These are phyloP conservation scores for Dionaea muscipula DNA, from an alignment of 179 eudicot genomes.

Conservation along the genomic window DNA sequence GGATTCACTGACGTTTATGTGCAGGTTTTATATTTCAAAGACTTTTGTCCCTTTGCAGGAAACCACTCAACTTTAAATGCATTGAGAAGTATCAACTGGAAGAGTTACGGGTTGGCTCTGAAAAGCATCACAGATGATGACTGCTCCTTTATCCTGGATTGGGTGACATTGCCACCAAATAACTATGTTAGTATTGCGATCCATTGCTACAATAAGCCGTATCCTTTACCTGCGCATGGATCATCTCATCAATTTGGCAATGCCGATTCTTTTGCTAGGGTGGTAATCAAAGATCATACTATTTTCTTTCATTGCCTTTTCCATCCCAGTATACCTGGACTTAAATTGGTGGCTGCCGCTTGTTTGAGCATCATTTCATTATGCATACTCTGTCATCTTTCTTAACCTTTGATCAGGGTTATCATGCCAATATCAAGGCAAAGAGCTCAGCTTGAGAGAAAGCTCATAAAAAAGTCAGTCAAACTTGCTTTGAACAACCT, in stretches of 20 bases:
- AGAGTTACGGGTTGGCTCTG: constrained; percentile 50
- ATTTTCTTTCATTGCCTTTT: not conserved
- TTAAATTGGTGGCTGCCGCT: not conserved
- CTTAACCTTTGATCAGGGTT: constrained; percentile 52
- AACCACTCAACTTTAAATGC: constrained; percentile 45
- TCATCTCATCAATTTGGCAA: not conserved
- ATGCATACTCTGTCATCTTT: constrained; percentile 9
- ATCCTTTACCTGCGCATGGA: constrained; percentile 36
- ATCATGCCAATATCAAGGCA: constrained; percentile 22
- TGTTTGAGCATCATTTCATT: not conserved
- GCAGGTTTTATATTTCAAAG: constrained; percentile 70
- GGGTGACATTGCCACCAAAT: constrained; percentile 62
- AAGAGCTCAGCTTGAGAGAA: constrained; percentile 24
- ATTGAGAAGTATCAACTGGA: constrained; percentile 68
- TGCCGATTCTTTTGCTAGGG: not conserved
- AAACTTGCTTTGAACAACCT: constrained; percentile 59
- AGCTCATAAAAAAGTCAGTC: constrained; percentile 50
- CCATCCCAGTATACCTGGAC: not conserved
- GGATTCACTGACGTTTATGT: constrained; percentile 6
- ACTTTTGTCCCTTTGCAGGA: constrained; percentile 49
- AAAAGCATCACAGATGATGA: constrained; percentile 35
- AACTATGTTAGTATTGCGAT: constrained; percentile 54
- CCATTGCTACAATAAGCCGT: constrained; percentile 58
- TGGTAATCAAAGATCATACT: not conserved
- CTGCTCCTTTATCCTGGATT: constrained; percentile 46